Conservation (phyloP, 225 moss, liverwort and hornwort genomes). For the Polytrichum commune region DNA sequence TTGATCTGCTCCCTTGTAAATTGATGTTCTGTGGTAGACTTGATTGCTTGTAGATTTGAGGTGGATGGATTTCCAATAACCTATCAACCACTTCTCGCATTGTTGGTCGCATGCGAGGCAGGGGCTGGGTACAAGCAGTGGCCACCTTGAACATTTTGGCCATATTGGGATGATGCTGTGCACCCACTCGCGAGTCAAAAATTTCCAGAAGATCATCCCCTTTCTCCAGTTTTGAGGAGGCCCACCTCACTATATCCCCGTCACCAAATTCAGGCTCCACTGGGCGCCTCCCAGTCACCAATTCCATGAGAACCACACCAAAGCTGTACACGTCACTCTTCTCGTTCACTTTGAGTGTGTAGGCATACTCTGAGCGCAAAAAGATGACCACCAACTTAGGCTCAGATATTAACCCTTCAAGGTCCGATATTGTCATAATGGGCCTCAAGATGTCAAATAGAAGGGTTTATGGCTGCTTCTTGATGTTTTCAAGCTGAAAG, state of each 20-base stretch:
- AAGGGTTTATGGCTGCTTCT: neutral
- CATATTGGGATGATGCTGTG: slow-evolving; percentile 18
- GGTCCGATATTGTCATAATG: neutral
- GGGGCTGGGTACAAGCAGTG: slow-evolving; percentile 35
- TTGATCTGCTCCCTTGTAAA: too few relatives aligned
- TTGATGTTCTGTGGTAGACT: too few relatives aligned
- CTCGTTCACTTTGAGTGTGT: slow-evolving; percentile 58
- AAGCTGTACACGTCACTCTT: slow-evolving; percentile 65
- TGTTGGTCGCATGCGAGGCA: slow-evolving; percentile 40
- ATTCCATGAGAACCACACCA: slow-evolving; percentile 60
- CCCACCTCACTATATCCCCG: slow-evolving; percentile 59
- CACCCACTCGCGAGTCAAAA: slow-evolving; percentile 34
- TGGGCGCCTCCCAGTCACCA: slow-evolving; percentile 48
- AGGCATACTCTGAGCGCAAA: slow-evolving; percentile 44
- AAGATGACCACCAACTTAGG: neutral
- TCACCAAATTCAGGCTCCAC: slow-evolving; percentile 55
- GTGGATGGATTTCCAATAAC: too few relatives aligned
- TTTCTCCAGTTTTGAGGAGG: slow-evolving; percentile 13
- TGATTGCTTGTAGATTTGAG: too few relatives aligned
- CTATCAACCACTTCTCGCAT: slow-evolving; percentile 31
- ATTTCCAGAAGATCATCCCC: slow-evolving; percentile 18
- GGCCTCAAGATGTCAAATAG: neutral
- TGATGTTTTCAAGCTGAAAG: neutral
- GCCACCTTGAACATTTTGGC: slow-evolving; percentile 45
- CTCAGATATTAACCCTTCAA: neutral